Conservation (phyloP, 805 yeast species). For the Myxozyma nipponensis region DNA sequence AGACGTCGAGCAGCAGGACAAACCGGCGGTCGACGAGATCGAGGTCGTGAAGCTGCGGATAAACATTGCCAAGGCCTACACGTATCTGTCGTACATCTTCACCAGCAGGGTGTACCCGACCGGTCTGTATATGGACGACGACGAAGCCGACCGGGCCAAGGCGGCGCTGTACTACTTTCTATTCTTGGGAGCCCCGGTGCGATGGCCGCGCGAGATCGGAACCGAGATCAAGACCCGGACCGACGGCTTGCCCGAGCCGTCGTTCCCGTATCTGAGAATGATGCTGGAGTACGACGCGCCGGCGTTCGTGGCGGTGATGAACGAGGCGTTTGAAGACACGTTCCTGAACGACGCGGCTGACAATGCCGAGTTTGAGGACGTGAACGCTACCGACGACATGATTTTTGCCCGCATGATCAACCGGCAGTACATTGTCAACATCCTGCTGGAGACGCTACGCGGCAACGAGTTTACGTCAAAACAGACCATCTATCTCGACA, state of each 20-base stretch:
- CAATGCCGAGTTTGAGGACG: slow-evolving; percentile 32
- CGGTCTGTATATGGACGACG: slow-evolving; percentile 45
- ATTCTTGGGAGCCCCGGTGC: slow-evolving; percentile 50
- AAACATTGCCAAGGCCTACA: slow-evolving; percentile 42
- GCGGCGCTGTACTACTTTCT: slow-evolving; percentile 51
- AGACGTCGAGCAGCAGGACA: slow-evolving; percentile 20
- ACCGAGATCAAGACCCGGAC: slow-evolving; percentile 36
- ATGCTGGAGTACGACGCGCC: slow-evolving; percentile 55
- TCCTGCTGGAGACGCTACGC: slow-evolving; percentile 57
- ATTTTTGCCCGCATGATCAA: slow-evolving; percentile 42
- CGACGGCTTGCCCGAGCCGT: slow-evolving; percentile 37
- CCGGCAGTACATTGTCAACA: slow-evolving; percentile 75
- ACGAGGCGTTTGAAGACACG: slow-evolving; percentile 81
- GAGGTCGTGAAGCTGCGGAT: slow-evolving; percentile 3
- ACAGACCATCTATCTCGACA: slow-evolving; percentile 44
- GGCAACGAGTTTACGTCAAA: slow-evolving; percentile 27
- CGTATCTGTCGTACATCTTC: slow-evolving; percentile 63
- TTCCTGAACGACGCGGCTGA: slow-evolving; percentile 59
- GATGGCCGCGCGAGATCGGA: slow-evolving; percentile 44
- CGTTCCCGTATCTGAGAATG: slow-evolving; percentile 66
- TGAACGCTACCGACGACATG: slow-evolving; percentile 23
- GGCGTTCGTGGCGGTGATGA: slow-evolving; percentile 62
- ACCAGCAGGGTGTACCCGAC: slow-evolving; percentile 83
- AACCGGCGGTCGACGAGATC: slow-evolving; percentile 10
- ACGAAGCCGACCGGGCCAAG: slow-evolving; percentile 45